Evolutionary conservation across 345 rosid genomes (phyloP), one percentile per base, ranked within the genome.

Genomic region (Noccaea caerulescens): DNA sequence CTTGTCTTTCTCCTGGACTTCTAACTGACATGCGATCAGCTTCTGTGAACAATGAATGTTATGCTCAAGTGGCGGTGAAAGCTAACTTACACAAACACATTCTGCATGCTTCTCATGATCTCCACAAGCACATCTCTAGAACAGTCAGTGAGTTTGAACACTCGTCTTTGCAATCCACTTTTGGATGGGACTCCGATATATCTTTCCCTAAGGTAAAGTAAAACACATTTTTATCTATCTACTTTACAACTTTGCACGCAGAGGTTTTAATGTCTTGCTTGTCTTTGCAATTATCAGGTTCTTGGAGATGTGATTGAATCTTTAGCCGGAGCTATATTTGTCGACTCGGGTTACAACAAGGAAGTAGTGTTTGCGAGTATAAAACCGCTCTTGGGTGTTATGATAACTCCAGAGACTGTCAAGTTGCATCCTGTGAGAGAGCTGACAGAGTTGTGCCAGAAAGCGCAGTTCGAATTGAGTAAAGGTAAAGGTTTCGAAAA

Each of bases 11-110:
- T 10, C 99, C 99, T 3, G 97, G 97, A 51, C 47, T 82, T 52
- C 74, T 94, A 55, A 94, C 97, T 0, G 98, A 94, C 65, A 52
- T 94, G 97, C 82, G 99, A 65, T 94, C 99, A 36, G 93, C 98
- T 39, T 94, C 98, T 1, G 97, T 91, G 49, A 94, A 94, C 80
- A 94, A 94, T 32, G 93, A 89, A 32, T 88, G 85, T 50, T 94
- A 89, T 66, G 99, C 96, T 1, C 83, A 6, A 51, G 82, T 83
- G 32, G 82, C 89, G 0, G 67, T 88, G 14, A 91, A 75, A 81
- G 80, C 66, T 23, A 87, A 79, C 43, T 69, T 94, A 58, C 86
- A 94, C 59, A 84, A 84, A 75, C 83, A 89, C 68, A 85, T 94
- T 16, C 87, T 88, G 38, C 84, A 94, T 52, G 80, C 84, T 2